Evolutionary conservation across 768 basidiomycete genomes (phyloP).

Genomic region (Chalciporus piperatus): DNA sequence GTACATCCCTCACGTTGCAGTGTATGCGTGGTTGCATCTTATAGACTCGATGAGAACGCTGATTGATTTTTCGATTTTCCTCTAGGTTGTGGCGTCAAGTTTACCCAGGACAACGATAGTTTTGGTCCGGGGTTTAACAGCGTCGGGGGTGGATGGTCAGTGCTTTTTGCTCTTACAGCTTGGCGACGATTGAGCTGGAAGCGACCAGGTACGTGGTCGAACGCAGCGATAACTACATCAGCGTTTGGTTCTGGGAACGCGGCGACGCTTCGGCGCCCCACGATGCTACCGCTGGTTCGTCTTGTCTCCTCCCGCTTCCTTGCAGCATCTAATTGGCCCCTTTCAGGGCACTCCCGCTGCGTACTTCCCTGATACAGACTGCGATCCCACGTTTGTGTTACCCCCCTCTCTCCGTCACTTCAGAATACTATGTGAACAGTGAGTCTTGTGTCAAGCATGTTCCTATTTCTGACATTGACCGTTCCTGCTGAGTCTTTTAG

Average conservation of each 20-base stretch:
- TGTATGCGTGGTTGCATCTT: conserved; percentile 18
- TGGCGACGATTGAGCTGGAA: background rate
- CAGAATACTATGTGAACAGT: too few relatives aligned
- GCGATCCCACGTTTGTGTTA: too few relatives aligned
- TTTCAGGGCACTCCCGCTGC: conserved; percentile 34
- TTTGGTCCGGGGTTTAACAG: conserved; percentile 30
- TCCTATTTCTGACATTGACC: too few relatives aligned
- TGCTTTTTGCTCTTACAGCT: background rate
- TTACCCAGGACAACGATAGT: conserved; percentile 22
- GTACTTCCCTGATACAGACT: conserved; percentile 38
- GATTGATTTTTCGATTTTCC: background rate
- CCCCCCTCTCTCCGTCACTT: too few relatives aligned
- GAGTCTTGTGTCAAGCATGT: too few relatives aligned
- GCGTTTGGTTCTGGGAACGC: conserved; percentile 43
- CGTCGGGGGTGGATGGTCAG: conserved; percentile 40
- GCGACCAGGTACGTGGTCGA: conserved; percentile 37
- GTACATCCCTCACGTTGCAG: conserved; percentile 35
- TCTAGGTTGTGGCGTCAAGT: conserved; percentile 36
- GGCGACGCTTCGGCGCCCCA: conserved; percentile 29
- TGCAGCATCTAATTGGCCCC: background rate
- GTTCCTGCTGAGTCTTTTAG: too few relatives aligned
- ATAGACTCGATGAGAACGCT: background rate
- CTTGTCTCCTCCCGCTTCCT: background rate
- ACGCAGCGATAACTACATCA: conserved; percentile 35
- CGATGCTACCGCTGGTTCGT: conserved; percentile 27